These are phyloP conservation scores for Pestalotiopsis sp. DNA, from an alignment of 2,329 filamentous ascomycete genomes.

Conservation along the genomic window DNA sequence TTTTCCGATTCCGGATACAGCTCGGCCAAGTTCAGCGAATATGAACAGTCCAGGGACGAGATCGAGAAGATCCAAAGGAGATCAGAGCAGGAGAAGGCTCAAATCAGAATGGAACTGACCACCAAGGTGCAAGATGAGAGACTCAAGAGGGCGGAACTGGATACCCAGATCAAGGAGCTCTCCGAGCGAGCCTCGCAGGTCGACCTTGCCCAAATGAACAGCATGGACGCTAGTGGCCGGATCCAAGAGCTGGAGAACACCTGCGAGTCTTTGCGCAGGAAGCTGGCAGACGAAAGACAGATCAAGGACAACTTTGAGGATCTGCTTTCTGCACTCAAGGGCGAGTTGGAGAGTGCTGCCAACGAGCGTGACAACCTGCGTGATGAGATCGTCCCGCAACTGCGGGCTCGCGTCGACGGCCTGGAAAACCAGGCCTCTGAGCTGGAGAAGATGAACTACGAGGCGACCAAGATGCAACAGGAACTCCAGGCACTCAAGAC, in stretches of 20 bases:
- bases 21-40: constrained; percentile 76
- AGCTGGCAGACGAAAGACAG: constrained; percentile 81
- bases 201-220: constrained; percentile 57
- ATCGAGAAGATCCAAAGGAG: constrained; percentile 81
- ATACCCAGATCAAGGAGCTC: constrained; percentile 81
- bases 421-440: constrained; percentile 76
- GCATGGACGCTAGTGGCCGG: constrained; percentile 58
- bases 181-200: constrained; percentile 75
- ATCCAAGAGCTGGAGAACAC: constrained; percentile 78
- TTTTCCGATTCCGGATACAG: constrained; percentile 95
- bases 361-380: constrained; percentile 92
- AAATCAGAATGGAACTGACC: constrained; percentile 81
- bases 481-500: constrained; percentile 73
- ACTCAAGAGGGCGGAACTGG: constrained; percentile 71
- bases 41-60: constrained; percentile 67
- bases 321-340: constrained; percentile 79
- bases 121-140: constrained; percentile 88
- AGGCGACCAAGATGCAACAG: constrained; percentile 84
- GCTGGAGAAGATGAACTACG: constrained; percentile 74
- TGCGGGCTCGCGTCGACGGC: constrained; percentile 76
- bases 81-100: constrained; percentile 89
- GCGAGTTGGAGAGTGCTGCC: constrained; percentile 78
- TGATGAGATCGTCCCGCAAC: constrained; percentile 82
- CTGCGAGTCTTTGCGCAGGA: constrained; percentile 81
- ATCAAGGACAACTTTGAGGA: constrained; percentile 95